Evolutionary conservation across 305 asterid genomes (phyloP).

Genomic region (Fraxinus sp.): DNA sequence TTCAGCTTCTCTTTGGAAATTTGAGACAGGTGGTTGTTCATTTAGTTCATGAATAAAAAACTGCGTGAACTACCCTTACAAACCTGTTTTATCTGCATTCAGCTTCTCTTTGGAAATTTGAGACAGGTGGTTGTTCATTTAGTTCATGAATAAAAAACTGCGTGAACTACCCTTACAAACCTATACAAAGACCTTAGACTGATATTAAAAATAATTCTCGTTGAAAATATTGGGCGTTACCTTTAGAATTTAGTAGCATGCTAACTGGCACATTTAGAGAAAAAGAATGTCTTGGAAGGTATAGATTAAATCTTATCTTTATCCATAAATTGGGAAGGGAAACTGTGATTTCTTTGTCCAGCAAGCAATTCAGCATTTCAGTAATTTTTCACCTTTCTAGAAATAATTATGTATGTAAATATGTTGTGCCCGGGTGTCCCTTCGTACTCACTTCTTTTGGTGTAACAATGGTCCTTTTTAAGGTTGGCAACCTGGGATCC

Average conservation of each 20-base stretch:
- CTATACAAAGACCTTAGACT: background rate
- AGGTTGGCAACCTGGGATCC: conserved; percentile 98
- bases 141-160: background rate
- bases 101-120: background rate
- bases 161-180: background rate
- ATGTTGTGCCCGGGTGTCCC: conserved; percentile 16
- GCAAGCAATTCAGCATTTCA: background rate
- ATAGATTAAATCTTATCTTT: background rate
- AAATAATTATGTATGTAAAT: conserved; percentile 8
- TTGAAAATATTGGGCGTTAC: background rate
- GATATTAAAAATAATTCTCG: background rate
- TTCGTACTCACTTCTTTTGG: conserved; percentile 20
- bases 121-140: background rate
- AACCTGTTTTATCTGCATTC: background rate
- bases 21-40: background rate
- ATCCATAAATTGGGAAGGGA: background rate
- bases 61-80: background rate
- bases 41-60: conserved; percentile 1
- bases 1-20: background rate
- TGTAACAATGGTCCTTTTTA: conserved; percentile 24
- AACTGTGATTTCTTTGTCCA: background rate
- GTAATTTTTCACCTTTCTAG: background rate
- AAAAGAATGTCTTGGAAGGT: background rate
- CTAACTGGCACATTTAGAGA: background rate
- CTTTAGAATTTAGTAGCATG: background rate